Conservation (phyloP, 768 basidiomycete genomes). For the Kwoniella bestiolae region DNA sequence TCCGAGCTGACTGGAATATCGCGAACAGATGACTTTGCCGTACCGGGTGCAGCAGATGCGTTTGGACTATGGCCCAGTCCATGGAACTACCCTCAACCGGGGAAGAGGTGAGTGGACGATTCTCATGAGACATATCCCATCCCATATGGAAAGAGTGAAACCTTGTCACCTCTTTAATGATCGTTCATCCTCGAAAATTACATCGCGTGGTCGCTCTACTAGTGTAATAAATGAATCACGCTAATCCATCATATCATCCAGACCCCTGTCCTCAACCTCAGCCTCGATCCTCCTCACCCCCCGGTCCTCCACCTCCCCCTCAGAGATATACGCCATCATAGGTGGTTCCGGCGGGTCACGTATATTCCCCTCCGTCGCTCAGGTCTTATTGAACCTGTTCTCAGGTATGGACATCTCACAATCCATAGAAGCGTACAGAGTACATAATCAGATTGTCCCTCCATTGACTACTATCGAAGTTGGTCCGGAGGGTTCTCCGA, state of each 20-base stretch:
- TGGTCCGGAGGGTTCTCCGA: conserved; percentile 61
- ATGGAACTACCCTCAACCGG: conserved; percentile 79
- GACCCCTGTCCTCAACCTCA: conserved; percentile 82
- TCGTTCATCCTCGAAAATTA: too few relatives aligned
- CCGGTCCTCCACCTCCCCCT: neutral
- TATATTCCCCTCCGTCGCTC: conserved; percentile 79
- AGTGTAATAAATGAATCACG: too few relatives aligned
- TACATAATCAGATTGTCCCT: conserved; percentile 88
- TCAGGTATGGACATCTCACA: conserved; percentile 78
- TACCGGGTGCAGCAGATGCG: conserved; percentile 77
- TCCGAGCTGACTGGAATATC: neutral
- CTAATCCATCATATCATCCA: conserved; percentile 4
- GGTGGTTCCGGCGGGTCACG: conserved; percentile 88
- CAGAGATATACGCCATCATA: conserved; percentile 69
- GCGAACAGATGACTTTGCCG: conserved; percentile 82
- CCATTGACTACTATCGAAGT: conserved; percentile 55
- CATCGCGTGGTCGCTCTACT: too few relatives aligned
- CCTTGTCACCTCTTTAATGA: too few relatives aligned
- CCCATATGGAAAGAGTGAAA: too few relatives aligned
- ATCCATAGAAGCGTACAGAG: conserved; percentile 80
- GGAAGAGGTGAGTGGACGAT: conserved; percentile 69
- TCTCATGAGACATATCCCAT: too few relatives aligned
- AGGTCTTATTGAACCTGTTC: conserved; percentile 71
- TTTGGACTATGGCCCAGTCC: conserved; percentile 61
- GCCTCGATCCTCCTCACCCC: conserved; percentile 75